Evolutionary conservation across 78 protist genomes (phyloP).

Genomic region (Dictyostelium brefeldianum): DNA sequence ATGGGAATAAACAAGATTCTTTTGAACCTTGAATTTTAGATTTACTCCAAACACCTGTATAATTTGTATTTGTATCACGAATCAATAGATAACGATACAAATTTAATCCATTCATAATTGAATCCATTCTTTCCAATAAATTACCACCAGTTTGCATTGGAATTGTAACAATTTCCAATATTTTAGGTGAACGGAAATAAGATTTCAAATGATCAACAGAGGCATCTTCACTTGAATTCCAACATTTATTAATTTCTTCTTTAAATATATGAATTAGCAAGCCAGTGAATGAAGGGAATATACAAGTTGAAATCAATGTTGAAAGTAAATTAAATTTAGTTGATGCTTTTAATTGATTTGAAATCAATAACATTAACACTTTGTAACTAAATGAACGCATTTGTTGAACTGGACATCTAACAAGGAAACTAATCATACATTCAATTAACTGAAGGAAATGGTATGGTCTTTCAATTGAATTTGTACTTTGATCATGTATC

Average conservation of each 20-base stretch:
- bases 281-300: constrained; percentile 78
- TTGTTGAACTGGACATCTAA: constrained; percentile 69
- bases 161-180: constrained; percentile 11
- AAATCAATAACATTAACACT: not conserved
- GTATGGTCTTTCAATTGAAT: constrained; percentile 12
- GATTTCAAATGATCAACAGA: not conserved
- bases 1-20: constrained; percentile 11
- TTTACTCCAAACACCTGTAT: constrained; percentile 46
- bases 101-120: constrained; percentile 69
- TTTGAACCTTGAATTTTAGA: constrained; percentile 20
- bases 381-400: constrained; percentile 51
- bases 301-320: constrained; percentile 9
- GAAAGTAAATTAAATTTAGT: constrained; percentile 38
- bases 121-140: constrained; percentile 57
- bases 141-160: constrained; percentile 53
- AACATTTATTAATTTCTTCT: constrained; percentile 38
- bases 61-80: constrained; percentile 23
- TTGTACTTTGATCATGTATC: constrained; percentile 25
- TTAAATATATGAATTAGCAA: constrained; percentile 57
- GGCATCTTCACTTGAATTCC: constrained; percentile 1
- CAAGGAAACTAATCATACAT: constrained; percentile 14
- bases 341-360: not conserved
- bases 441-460: constrained; percentile 68
- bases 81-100: constrained; percentile 51
- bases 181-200: constrained; percentile 64